phyloP scores from a whole-genome alignment of 2,329 filamentous ascomycete genomes.

The Colletotrichum paranaense region DNA sequence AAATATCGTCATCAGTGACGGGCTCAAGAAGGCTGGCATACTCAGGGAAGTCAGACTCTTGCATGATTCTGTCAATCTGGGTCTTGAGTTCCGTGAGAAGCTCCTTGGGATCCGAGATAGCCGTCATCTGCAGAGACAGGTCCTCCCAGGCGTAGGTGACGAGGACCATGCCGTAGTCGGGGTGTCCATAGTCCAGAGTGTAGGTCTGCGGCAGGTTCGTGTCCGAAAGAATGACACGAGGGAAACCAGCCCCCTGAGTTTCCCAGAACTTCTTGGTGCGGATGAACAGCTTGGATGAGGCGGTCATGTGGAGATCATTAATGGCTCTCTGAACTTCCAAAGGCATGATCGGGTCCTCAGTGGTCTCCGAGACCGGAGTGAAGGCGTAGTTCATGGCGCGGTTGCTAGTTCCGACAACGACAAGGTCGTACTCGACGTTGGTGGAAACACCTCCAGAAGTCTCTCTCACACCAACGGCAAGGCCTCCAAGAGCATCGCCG shows the following conservation, averaged over 20 bases:
- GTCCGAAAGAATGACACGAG: slow-evolving; percentile 6
- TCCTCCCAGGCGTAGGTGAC: slow-evolving; percentile 5
- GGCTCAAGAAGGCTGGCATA: not conserved
- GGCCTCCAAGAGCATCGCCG: not conserved
- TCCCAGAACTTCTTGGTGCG: slow-evolving; percentile 16
- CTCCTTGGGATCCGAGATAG: not conserved
- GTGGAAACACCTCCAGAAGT: not conserved
- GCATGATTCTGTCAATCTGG: not conserved
- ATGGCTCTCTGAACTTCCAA: slow-evolving; percentile 1
- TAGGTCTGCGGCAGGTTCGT: slow-evolving; percentile 4
- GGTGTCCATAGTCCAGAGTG: not conserved
- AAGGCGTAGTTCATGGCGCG: not conserved
- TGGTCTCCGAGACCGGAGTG: not conserved
- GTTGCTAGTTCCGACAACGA: not conserved
- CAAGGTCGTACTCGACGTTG: not conserved
- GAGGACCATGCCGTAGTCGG: slow-evolving; percentile 1
- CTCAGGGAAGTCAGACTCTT: not conserved
- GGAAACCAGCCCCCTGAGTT: not conserved
- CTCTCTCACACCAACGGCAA: not conserved
- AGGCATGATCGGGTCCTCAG: not conserved
- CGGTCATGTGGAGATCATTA: slow-evolving; percentile 14
- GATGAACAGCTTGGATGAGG: slow-evolving; percentile 18
- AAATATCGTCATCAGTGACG: slow-evolving; percentile 13
- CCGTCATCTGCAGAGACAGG: not conserved
- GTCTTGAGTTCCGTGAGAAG: slow-evolving; percentile 3